phyloP scores from a whole-genome alignment of 139 green algal genomes.

The Axilococcus clingmanii region DNA sequence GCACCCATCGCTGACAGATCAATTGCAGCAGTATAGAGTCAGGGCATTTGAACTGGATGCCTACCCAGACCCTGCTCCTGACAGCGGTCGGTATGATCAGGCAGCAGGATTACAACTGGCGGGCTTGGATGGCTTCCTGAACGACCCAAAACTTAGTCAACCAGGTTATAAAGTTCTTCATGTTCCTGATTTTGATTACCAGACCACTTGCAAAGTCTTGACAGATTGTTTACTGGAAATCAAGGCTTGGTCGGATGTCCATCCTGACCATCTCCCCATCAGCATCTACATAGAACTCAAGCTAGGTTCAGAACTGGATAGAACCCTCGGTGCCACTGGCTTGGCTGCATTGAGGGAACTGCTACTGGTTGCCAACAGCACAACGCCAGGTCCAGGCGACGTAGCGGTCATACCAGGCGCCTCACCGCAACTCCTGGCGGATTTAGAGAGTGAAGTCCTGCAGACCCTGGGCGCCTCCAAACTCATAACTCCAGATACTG shows the following conservation, averaged over 20 bases:
- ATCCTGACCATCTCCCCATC: slow-evolving; percentile 26
- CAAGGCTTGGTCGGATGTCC: slow-evolving; percentile 9
- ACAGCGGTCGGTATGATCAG: slow-evolving; percentile 15
- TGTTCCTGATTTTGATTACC: slow-evolving; percentile 29
- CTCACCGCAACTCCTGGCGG: background rate
- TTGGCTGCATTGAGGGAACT: background rate
- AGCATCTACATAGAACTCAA: background rate
- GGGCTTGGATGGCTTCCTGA: slow-evolving; percentile 5
- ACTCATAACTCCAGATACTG: slow-evolving; percentile 13
- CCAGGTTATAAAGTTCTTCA: slow-evolving; percentile 29
- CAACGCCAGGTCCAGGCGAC: background rate
- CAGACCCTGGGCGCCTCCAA: slow-evolving; percentile 12
- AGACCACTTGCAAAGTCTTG: slow-evolving; percentile 16
- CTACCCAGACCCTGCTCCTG: slow-evolving; percentile 20
- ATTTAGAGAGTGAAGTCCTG: slow-evolving; percentile 17
- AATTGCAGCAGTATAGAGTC: slow-evolving; percentile 11
- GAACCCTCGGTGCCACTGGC: background rate
- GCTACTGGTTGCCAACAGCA: background rate
- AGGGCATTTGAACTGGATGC: slow-evolving; percentile 26
- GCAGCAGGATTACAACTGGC: slow-evolving; percentile 14
- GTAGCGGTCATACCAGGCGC: background rate
- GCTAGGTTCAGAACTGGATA: background rate
- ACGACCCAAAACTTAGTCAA: slow-evolving; percentile 3
- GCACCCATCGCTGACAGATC: slow-evolving; percentile 6
- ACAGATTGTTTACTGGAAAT: slow-evolving; percentile 14